phyloP scores from a whole-genome alignment of 2,329 filamentous ascomycete genomes.

The Neopestalotiopsis sp. region DNA sequence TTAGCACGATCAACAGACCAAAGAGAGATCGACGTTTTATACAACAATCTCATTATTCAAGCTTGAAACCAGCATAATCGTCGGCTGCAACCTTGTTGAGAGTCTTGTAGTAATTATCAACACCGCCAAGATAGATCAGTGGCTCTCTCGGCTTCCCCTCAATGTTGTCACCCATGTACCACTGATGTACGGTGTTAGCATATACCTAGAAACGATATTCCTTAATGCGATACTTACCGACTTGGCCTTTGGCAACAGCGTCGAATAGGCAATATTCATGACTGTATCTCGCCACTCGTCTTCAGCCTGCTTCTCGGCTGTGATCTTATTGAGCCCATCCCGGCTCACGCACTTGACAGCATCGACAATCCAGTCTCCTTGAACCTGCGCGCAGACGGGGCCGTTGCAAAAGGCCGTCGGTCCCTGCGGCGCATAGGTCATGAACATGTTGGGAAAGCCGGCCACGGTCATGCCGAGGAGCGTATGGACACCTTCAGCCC shows the following conservation, averaged over 20 bases:
- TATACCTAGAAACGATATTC: background rate
- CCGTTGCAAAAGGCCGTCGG: conserved; percentile 45
- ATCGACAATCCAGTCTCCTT: conserved; percentile 44
- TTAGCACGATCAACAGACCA: background rate
- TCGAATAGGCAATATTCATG: conserved; percentile 32
- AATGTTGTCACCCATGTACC: conserved; percentile 47
- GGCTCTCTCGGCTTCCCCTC: conserved; percentile 44
- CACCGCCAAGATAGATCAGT: conserved; percentile 37
- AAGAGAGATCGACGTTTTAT: background rate
- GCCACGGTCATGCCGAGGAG: conserved; percentile 45
- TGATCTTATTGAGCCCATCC: conserved; percentile 36
- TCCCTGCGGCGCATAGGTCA: conserved; percentile 45
- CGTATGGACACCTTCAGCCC: conserved; percentile 35
- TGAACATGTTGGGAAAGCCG: conserved; percentile 53
- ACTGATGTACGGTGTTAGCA: background rate
- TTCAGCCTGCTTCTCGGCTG: conserved; percentile 35
- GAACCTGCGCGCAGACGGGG: conserved; percentile 43
- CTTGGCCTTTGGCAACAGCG: conserved; percentile 36
- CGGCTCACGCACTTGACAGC: conserved; percentile 36
- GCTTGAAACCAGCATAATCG: conserved; percentile 6
- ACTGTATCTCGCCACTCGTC: conserved; percentile 37
- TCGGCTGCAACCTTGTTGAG: conserved; percentile 1
- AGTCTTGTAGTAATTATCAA: conserved; percentile 24
- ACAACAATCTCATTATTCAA: background rate
- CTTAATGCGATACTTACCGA: conserved; percentile 29